Evolutionary conservation across 2,329 filamentous ascomycete species (phyloP).

Genomic region (Ceratocystis papillata): DNA sequence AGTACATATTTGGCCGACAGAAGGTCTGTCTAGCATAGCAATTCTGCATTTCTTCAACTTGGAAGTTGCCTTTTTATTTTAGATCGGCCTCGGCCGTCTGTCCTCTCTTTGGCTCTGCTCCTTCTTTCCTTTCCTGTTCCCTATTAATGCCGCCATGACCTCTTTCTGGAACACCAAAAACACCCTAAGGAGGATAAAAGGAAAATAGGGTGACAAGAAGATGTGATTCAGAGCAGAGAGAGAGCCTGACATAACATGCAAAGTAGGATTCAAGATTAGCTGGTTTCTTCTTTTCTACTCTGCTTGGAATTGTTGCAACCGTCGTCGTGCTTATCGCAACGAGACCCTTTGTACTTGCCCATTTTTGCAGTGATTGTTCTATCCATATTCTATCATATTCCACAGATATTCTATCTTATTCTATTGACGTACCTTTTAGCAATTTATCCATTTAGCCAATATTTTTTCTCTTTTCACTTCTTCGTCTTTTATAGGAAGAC

Average conservation of each 20-base stretch:
- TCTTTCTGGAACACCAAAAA: neutral
- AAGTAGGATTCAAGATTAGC: neutral
- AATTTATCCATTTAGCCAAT: no score
- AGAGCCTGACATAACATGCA: no score
- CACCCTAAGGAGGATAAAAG: neutral
- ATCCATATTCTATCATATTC: constrained; percentile 1
- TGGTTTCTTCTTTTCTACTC: neutral
- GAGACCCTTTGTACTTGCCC: neutral
- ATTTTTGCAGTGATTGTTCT: neutral
- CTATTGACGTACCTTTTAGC: neutral
- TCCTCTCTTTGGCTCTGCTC: constrained; percentile 1
- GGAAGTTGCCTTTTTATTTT: neutral
- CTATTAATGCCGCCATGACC: neutral
- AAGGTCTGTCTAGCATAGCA: neutral
- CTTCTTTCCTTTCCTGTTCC: neutral
- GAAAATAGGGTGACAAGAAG: neutral
- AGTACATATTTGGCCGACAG: no score
- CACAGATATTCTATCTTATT: neutral
- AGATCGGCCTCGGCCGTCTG: neutral
- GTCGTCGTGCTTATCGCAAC: neutral
- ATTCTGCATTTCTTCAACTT: neutral
- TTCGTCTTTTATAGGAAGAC: neutral
- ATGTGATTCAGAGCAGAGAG: no score
- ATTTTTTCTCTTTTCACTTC: no score
- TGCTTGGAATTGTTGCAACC: neutral